These are phyloP conservation scores for Mycena polygramma DNA, from an alignment of 768 basidiomycete species.

Conservation along the genomic window DNA sequence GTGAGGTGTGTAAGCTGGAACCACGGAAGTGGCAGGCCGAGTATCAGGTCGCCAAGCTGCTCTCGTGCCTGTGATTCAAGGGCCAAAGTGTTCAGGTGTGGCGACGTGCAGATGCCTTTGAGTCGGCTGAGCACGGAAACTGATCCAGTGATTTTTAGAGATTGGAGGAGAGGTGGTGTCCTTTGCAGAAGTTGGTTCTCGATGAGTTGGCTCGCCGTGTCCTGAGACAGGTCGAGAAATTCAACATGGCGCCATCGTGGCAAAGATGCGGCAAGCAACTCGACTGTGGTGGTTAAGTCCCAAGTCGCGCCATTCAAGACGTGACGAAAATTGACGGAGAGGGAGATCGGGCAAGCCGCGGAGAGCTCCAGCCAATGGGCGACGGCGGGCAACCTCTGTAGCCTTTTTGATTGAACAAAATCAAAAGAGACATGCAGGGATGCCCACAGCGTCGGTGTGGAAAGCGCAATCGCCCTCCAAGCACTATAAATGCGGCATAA, in stretches of 20 bases:
- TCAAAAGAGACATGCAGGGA: neutral
- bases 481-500: slow-evolving; percentile 4
- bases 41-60: neutral
- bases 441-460: neutral
- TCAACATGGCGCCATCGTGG: neutral
- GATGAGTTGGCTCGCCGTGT: too few relatives aligned
- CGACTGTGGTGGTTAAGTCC: too few relatives aligned
- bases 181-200: too few relatives aligned
- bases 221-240: neutral
- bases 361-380: neutral
- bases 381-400: neutral
- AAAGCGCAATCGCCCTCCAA: neutral
- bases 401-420: neutral
- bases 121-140: neutral
- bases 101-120: neutral
- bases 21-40: neutral
- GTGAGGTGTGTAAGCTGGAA: neutral
- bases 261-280: neutral
- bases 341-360: neutral
- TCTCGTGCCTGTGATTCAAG: neutral
- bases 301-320: too few relatives aligned
- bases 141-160: neutral
- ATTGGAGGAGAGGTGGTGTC: neutral
- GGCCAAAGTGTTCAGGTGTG: neutral
- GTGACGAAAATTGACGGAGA: neutral